Conservation (phyloP, 495 filamentous ascomycete species). For the Penicillium paradoxum region DNA sequence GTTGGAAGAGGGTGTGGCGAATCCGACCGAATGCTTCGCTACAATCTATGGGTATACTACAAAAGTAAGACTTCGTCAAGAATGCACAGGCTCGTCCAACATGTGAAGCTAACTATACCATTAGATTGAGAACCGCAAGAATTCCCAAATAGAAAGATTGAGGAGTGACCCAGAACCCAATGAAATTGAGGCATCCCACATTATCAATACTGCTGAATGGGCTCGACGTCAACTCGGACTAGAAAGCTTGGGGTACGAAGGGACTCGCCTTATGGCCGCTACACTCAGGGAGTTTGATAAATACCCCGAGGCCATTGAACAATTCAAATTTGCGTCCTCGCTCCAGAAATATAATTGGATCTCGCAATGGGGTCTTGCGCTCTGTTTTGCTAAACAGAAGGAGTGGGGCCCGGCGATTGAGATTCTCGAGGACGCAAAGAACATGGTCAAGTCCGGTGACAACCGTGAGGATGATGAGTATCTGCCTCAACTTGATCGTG, state of each 20-base stretch:
- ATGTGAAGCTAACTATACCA: not conserved
- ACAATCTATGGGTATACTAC: conserved; percentile 10
- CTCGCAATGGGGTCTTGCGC: conserved; percentile 10
- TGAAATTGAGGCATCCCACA: not conserved
- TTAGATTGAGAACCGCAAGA: conserved; percentile 12
- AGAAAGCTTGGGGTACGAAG: conserved; percentile 9
- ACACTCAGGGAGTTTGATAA: conserved; percentile 5
- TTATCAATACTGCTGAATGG: conserved; percentile 8
- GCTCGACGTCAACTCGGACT: conserved; percentile 7
- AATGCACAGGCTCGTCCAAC: not conserved
- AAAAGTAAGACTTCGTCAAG: conserved; percentile 8
- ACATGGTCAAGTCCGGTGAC: not conserved
- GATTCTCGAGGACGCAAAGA: not conserved
- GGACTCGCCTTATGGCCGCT: conserved; percentile 12
- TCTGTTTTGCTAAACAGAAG: conserved; percentile 1
- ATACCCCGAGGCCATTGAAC: conserved; percentile 9
- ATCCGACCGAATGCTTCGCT: not conserved
- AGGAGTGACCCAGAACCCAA: not conserved
- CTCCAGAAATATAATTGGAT: conserved; percentile 13
- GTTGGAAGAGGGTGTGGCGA: conserved; percentile 3
- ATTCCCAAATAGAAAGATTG: not conserved
- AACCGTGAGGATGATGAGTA: not conserved
- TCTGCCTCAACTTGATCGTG: not conserved
- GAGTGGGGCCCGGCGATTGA: conserved; percentile 11
- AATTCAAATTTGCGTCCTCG: conserved; percentile 12